Conservation (phyloP, 805 yeast genomes). For the Candida boleticola region DNA sequence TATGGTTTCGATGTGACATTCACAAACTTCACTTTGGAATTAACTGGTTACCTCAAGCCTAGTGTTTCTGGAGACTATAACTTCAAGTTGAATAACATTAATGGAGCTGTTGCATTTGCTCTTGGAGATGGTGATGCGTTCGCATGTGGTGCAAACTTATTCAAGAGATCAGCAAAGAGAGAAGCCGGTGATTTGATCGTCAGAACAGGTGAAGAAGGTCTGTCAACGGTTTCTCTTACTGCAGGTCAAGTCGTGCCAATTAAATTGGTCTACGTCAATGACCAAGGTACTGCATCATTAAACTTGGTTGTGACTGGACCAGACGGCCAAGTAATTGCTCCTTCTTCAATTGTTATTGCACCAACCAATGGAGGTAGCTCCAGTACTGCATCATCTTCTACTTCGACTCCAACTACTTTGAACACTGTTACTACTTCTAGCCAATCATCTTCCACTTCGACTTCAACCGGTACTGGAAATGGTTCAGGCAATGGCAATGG, state of each 20-base stretch:
- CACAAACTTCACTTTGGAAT: neutral
- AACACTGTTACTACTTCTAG: neutral
- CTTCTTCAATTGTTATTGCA: no score
- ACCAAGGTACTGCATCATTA: constrained; percentile 5
- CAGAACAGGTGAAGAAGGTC: neutral
- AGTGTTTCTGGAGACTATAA: neutral
- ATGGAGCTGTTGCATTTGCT: neutral
- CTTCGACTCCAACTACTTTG: neutral
- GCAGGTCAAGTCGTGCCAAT: constrained; percentile 16
- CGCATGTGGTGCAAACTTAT: neutral
- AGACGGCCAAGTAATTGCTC: no score
- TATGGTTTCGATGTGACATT: neutral
- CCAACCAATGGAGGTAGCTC: no score
- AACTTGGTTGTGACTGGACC: constrained; percentile 10
- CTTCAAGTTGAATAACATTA: neutral
- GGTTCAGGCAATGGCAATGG: neutral
- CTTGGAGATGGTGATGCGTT: constrained; percentile 1
- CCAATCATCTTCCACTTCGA: neutral
- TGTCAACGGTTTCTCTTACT: constrained; percentile 1
- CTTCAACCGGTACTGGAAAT: neutral
- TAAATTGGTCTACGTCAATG: constrained; percentile 14
- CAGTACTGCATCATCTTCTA: no score
- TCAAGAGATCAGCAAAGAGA: neutral
- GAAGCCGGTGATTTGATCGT: neutral
- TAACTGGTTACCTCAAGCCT: neutral